phyloP scores from a whole-genome alignment of 768 basidiomycete species.

The Mycena epipterygia region DNA sequence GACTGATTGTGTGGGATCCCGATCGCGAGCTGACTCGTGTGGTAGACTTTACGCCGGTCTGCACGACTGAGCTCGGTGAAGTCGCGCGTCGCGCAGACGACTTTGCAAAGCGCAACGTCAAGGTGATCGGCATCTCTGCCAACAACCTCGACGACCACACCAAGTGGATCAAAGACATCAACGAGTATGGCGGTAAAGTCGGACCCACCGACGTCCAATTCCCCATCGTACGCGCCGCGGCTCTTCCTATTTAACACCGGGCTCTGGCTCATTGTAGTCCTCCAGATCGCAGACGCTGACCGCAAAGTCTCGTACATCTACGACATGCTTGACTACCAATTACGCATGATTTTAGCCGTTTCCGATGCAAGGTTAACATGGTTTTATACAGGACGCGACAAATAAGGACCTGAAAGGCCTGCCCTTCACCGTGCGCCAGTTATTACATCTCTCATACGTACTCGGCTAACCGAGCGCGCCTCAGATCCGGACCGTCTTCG shows the following conservation, averaged over 20 bases:
- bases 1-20: background rate
- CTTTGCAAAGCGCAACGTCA: conserved; percentile 90
- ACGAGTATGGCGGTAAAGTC: conserved; percentile 78
- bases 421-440: conserved; percentile 84
- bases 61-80: conserved; percentile 98
- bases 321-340: conserved; percentile 92
- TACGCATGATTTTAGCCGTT: no score
- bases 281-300: conserved; percentile 91
- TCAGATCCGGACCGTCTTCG: conserved; percentile 94
- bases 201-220: conserved; percentile 85
- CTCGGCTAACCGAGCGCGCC: background rate
- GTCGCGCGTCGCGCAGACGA: conserved; percentile 90
- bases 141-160: conserved; percentile 89
- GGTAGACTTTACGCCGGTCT: conserved; percentile 89
- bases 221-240: conserved; percentile 87
- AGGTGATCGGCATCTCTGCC: conserved; percentile 94
- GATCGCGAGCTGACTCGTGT: no score
- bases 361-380: no score
- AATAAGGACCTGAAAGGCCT: conserved; percentile 90
- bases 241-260: conserved; percentile 5
- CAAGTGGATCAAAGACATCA: conserved; percentile 92
- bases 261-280: background rate
- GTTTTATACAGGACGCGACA: conserved; percentile 95
- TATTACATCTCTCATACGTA: background rate
- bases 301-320: conserved; percentile 88